A percentile compares a stretch with the other conserved stretches of the same genome.
Conservation (phyloP, 495 filamentous ascomycete species). For the Daldinia vernicosa region DNA sequence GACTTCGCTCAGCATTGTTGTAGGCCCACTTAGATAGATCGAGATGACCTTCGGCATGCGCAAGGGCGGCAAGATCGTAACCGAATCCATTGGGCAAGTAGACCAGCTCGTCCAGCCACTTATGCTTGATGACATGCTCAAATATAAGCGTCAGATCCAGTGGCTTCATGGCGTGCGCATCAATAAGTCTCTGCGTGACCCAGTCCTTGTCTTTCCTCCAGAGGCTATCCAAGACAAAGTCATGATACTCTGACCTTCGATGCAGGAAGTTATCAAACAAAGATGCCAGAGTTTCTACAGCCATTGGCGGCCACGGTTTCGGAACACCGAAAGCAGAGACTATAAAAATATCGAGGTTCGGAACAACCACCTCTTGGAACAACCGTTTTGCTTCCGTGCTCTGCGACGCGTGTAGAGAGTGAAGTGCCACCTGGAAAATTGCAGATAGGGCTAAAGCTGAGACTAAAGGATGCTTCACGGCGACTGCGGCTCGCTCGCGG, state of each 20-base stretch:
- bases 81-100: constrained; percentile 80
- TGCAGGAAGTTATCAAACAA: constrained; percentile 62
- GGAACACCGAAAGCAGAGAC: constrained; percentile 75
- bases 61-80: constrained; percentile 86
- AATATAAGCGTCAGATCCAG: constrained; percentile 80
- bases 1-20: constrained; percentile 66
- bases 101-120: constrained; percentile 84
- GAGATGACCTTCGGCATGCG: constrained; percentile 81
- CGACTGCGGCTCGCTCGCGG: constrained; percentile 73
- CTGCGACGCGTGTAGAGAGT: constrained; percentile 69
- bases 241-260: constrained; percentile 64
- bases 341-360: constrained; percentile 77
- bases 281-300: constrained; percentile 62
- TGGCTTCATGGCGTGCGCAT: constrained; percentile 79
- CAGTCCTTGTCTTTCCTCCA: constrained; percentile 89
- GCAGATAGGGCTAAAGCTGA: constrained; percentile 86
- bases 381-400: constrained; percentile 71
- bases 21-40: constrained; percentile 85
- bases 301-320: constrained; percentile 63
- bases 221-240: constrained; percentile 85
- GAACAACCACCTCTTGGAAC: constrained; percentile 72
- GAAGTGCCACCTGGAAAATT: constrained; percentile 78
- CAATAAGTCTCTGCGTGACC: constrained; percentile 79
- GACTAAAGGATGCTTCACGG: constrained; percentile 84
- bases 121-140: constrained; percentile 78